Conservation (phyloP, 352 stramenopile species). For the Phytophthora foliorum region DNA sequence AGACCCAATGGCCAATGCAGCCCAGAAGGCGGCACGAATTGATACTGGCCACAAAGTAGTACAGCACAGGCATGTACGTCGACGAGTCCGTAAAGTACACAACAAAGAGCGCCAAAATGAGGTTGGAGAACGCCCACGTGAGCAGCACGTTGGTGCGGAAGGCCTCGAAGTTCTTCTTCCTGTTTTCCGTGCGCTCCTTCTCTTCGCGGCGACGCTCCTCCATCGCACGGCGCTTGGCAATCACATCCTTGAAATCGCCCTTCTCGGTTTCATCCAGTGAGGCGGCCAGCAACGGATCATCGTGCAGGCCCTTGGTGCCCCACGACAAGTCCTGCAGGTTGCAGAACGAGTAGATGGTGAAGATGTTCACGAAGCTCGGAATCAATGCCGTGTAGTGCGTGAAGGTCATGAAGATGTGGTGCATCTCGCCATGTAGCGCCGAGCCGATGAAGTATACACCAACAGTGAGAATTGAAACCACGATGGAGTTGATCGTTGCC, state of each 20-base stretch:
- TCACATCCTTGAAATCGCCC: conserved; percentile 87
- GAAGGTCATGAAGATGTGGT: conserved; percentile 89
- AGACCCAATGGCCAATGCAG: conserved; percentile 79
- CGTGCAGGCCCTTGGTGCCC: conserved; percentile 80
- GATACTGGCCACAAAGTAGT: conserved; percentile 73
- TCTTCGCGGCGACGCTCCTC: conserved; percentile 79
- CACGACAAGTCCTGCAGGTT: conserved; percentile 91
- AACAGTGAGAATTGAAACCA: conserved; percentile 73
- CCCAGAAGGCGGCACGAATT: conserved; percentile 76
- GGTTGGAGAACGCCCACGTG: conserved; percentile 84
- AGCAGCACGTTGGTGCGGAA: conserved; percentile 89
- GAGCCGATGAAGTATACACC: conserved; percentile 89
- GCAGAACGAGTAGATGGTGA: conserved; percentile 92
- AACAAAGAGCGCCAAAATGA: conserved; percentile 82
- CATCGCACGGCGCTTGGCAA: conserved; percentile 76
- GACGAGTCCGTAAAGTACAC: conserved; percentile 68
- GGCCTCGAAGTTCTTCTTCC: conserved; percentile 84
- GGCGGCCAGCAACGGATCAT: conserved; percentile 58
- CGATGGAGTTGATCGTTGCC: conserved; percentile 60
- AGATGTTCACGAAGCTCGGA: conserved; percentile 91
- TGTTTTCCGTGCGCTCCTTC: conserved; percentile 59
- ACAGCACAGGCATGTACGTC: conserved; percentile 77
- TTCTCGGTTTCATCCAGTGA: conserved; percentile 72
- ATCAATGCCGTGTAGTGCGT: conserved; percentile 90
- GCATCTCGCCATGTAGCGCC: conserved; percentile 80